Conservation (phyloP, 2,329 filamentous ascomycete genomes). For the Penicillium sp. region DNA sequence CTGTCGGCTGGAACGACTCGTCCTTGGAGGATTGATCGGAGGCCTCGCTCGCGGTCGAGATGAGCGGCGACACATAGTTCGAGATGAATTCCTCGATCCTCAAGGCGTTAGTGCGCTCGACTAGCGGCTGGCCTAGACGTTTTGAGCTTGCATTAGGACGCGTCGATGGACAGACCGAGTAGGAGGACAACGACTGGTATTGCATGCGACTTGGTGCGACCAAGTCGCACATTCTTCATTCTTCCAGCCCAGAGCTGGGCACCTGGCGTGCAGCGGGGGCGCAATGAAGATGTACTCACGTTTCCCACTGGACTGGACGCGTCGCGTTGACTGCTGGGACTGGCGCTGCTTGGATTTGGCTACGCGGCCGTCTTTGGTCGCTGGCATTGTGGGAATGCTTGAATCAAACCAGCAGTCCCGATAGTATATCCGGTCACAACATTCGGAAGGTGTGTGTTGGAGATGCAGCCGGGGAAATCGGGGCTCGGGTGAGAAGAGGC, state of each 20-base stretch:
- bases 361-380: slow-evolving; percentile 25
- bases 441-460: too few relatives aligned
- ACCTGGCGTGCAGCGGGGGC: too few relatives aligned
- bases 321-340: slow-evolving; percentile 12
- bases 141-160: too few relatives aligned
- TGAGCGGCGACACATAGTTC: slow-evolving; percentile 29
- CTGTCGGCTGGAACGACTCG: not conserved
- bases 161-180: too few relatives aligned
- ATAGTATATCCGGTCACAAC: too few relatives aligned
- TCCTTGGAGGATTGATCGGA: not conserved
- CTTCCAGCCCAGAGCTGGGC: not conserved
- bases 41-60: not conserved
- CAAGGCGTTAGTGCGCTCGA: slow-evolving; percentile 46
- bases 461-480: too few relatives aligned
- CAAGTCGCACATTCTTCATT: not conserved
- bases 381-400: slow-evolving; percentile 19
- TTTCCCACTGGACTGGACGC: slow-evolving; percentile 15
- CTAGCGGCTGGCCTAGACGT: slow-evolving; percentile 29
- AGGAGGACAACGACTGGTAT: too few relatives aligned
- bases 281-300: slow-evolving; percentile 10
- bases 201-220: too few relatives aligned
- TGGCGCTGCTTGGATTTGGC: slow-evolving; percentile 20
- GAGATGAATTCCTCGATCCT: slow-evolving; percentile 39
- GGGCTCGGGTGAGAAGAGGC: too few relatives aligned
- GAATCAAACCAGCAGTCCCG: too few relatives aligned